phyloP scores from a whole-genome alignment of 306 rosid genomes.

The Fragaria iinumae region DNA sequence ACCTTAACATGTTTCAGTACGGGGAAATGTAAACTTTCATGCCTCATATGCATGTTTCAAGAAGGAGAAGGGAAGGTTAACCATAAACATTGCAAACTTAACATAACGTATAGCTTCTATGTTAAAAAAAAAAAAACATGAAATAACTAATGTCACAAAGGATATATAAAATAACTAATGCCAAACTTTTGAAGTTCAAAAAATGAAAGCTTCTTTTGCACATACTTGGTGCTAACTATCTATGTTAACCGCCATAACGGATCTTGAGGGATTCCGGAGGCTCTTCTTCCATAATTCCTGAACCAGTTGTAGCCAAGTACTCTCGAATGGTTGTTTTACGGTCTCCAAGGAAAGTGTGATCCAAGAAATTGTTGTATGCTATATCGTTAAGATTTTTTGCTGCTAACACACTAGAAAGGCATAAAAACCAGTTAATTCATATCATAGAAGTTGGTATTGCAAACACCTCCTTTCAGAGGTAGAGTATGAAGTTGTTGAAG shows the following conservation, averaged over 20 bases:
- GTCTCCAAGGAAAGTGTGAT: constrained; percentile 90
- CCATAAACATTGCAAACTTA: no score
- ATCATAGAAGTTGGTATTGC: constrained; percentile 13
- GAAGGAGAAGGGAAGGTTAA: no score
- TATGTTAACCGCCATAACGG: constrained; percentile 77
- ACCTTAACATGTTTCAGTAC: no score
- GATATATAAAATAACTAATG: not conserved
- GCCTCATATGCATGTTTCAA: no score
- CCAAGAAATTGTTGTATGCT: constrained; percentile 76
- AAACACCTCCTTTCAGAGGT: not conserved
- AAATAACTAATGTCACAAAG: no score
- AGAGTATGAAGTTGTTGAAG: not conserved
- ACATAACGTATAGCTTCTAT: no score
- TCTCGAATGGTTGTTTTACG: constrained; percentile 77
- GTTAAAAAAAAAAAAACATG: no score
- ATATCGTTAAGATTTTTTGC: constrained; percentile 64
- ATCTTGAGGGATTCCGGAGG: constrained; percentile 83
- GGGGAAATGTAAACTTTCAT: no score
- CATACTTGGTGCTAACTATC: not conserved
- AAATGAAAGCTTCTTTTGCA: not conserved
- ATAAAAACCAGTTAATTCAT: constrained; percentile 8
- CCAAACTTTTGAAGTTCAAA: not conserved
- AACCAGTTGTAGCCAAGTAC: constrained; percentile 66
- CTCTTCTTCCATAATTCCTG: constrained; percentile 93
- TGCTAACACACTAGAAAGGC: constrained; percentile 67